phyloP scores from a whole-genome alignment of 495 filamentous ascomycete species.

The Bacidia gigantensis region DNA sequence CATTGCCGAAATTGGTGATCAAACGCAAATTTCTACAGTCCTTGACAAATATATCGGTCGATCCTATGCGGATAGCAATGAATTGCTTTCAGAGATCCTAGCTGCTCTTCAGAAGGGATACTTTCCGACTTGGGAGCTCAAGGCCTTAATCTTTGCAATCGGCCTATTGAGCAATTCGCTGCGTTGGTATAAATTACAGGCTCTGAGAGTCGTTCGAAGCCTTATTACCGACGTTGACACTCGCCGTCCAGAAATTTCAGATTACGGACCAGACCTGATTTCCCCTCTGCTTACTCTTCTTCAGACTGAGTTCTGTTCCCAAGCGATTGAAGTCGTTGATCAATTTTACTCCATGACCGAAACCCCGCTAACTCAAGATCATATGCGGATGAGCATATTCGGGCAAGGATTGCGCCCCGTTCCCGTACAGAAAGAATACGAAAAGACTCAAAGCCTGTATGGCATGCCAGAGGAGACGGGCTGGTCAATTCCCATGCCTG shows the following conservation, averaged over 20 bases:
- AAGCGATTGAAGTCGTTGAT: constrained; percentile 81
- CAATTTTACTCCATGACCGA: constrained; percentile 89
- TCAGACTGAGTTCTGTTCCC: constrained; percentile 84
- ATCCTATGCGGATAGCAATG: constrained; percentile 54
- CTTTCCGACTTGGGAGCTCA: constrained; percentile 72
- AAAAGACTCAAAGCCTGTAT: constrained; percentile 84
- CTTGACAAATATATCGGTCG: constrained; percentile 57
- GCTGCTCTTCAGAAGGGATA: constrained; percentile 64
- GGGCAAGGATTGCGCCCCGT: constrained; percentile 52
- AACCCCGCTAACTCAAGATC: constrained; percentile 83
- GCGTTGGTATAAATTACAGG: constrained; percentile 80
- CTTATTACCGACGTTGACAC: constrained; percentile 88
- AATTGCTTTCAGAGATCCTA: constrained; percentile 65
- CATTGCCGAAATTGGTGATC: constrained; percentile 57
- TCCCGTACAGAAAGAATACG: constrained; percentile 82
- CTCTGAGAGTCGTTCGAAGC: constrained; percentile 76
- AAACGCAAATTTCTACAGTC: constrained; percentile 39
- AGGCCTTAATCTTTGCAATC: constrained; percentile 78
- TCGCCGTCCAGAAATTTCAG: constrained; percentile 76
- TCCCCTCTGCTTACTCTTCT: constrained; percentile 82
- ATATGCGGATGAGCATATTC: constrained; percentile 94
- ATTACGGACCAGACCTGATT: constrained; percentile 87
- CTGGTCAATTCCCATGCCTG: constrained; percentile 92
- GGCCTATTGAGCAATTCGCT: constrained; percentile 79
- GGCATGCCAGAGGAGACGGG: constrained; percentile 92